phyloP scores from a whole-genome alignment of 1,284 basidiomycete genomes.

The Naganishia sp. region DNA sequence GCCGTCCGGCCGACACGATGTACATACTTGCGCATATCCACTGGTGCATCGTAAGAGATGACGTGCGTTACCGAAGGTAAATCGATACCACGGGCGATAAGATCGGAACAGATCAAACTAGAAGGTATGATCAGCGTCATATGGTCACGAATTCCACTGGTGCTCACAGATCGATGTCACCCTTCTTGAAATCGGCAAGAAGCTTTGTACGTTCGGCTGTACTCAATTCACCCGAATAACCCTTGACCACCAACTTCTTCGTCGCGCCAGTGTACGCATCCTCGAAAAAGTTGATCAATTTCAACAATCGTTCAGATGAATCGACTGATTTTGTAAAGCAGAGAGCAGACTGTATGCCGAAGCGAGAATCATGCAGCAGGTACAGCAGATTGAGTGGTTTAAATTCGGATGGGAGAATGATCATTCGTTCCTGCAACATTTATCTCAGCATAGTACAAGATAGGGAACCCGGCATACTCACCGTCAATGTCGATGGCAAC shows the following conservation, averaged over 20 bases:
- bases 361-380: conserved; percentile 63
- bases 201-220: conserved; percentile 72
- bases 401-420: conserved; percentile 72
- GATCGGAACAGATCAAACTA: conserved; percentile 90
- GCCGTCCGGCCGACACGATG: conserved; percentile 95
- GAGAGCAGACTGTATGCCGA: conserved; percentile 59
- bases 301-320: conserved; percentile 78
- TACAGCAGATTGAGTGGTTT: conserved; percentile 91
- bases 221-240: conserved; percentile 86
- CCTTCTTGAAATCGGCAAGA: conserved; percentile 75
- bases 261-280: conserved; percentile 53
- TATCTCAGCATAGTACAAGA: background rate
- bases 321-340: conserved; percentile 97
- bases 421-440: conserved; percentile 73
- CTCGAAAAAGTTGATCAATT: conserved; percentile 81
- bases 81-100: conserved; percentile 96
- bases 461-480: conserved; percentile 49
- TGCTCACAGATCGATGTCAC: conserved; percentile 78
- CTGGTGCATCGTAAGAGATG: conserved; percentile 88
- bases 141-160: background rate
- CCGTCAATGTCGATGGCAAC: conserved; percentile 73
- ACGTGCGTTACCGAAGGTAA: conserved; percentile 88
- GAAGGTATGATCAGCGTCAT: background rate
- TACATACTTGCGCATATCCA: conserved; percentile 97
- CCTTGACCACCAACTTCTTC: conserved; percentile 59